Evolutionary conservation across 257 asterid species (phyloP).

Genomic region (Solanum rostratum): DNA sequence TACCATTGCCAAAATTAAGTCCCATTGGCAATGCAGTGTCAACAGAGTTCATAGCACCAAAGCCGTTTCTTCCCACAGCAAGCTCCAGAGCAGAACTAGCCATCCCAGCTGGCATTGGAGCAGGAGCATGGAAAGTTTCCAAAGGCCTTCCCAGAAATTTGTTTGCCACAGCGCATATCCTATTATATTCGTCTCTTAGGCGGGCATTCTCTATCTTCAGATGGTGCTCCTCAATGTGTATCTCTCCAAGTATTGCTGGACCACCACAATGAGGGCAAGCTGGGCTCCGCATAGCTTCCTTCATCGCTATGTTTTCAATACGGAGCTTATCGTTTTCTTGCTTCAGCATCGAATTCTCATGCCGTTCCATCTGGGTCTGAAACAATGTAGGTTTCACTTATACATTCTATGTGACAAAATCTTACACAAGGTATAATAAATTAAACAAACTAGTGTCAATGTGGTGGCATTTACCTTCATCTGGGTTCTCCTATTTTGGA

Average conservation of each 20-base stretch:
- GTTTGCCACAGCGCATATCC: conserved; percentile 32
- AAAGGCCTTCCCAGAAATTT: conserved; percentile 42
- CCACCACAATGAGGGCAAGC: conserved; percentile 62
- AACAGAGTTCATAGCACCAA: conserved; percentile 23
- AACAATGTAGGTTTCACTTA: conserved; percentile 1
- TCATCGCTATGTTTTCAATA: conserved; percentile 58
- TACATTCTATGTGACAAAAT: background rate
- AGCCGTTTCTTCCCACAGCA: conserved; percentile 46
- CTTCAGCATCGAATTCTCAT: conserved; percentile 57
- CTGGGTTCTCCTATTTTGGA: conserved; percentile 86
- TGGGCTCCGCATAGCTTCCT: conserved; percentile 60
- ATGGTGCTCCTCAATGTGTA: conserved; percentile 48
- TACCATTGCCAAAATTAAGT: conserved; percentile 33
- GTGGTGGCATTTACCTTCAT: conserved; percentile 47
- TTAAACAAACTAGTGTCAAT: background rate
- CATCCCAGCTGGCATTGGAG: conserved; percentile 13
- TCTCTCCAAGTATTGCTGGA: conserved; percentile 47
- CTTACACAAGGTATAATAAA: background rate
- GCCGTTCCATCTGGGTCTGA: conserved; percentile 77
- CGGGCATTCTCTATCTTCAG: conserved; percentile 67
- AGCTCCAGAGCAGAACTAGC: conserved; percentile 39
- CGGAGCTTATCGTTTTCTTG: conserved; percentile 76
- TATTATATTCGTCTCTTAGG: conserved; percentile 52
- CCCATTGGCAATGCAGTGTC: conserved; percentile 37
- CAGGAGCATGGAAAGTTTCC: conserved; percentile 7